phyloP scores from a whole-genome alignment of 1,284 basidiomycete genomes.

The Microbotryum saponariae region DNA sequence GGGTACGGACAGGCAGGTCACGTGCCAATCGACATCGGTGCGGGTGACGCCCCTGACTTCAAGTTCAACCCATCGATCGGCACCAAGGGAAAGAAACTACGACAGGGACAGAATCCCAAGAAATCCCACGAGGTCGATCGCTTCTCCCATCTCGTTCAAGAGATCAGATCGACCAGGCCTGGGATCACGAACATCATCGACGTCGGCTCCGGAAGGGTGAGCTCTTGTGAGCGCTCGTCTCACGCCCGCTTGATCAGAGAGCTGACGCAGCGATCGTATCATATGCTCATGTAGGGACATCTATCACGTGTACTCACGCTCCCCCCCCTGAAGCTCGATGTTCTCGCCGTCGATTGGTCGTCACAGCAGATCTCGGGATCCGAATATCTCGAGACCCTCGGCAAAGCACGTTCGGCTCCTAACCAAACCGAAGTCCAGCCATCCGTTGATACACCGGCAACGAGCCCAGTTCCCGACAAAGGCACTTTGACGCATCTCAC shows the following conservation, averaged over 20 bases:
- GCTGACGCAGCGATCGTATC: no score
- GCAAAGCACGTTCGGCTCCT: not conserved
- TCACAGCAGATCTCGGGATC: constrained; percentile 22
- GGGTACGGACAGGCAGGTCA: not conserved
- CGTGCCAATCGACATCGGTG: no score
- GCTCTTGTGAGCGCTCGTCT: not conserved
- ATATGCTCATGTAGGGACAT: constrained; percentile 16
- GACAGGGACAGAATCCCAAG: constrained; percentile 21
- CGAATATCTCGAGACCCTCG: constrained; percentile 17
- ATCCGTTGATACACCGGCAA: no score
- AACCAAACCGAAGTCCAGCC: not conserved
- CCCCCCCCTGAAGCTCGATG: constrained; percentile 22
- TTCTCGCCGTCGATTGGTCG: constrained; percentile 31
- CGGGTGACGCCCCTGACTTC: not conserved
- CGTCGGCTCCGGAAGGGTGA: constrained; percentile 28
- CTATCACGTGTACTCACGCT: constrained; percentile 24
- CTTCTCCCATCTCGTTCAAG: constrained; percentile 8
- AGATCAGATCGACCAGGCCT: not conserved
- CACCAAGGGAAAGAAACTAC: not conserved
- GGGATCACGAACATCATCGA: constrained; percentile 19
- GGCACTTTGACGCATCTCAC: constrained; percentile 20
- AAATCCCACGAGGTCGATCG: constrained; percentile 26
- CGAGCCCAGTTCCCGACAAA: not conserved
- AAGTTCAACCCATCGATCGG: not conserved
- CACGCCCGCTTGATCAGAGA: no score